These are phyloP conservation scores for Aureobasidium musti DNA, from an alignment of 2,329 filamentous ascomycete genomes.

Conservation along the genomic window DNA sequence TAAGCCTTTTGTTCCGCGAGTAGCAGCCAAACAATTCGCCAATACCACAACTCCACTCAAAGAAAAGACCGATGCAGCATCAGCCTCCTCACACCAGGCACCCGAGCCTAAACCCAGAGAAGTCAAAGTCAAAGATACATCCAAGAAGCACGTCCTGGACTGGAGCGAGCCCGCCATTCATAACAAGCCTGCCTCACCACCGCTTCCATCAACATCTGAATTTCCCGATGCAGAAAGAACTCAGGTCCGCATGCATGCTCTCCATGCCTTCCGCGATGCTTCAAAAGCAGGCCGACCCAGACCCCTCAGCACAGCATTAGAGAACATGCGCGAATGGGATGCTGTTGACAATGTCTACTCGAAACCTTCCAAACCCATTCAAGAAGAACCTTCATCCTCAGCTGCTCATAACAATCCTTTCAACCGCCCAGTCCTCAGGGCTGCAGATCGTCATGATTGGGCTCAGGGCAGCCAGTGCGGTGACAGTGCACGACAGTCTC, in stretches of 20 bases:
- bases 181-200: slow-evolving; percentile 15
- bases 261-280: slow-evolving; percentile 18
- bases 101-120: slow-evolving; percentile 7
- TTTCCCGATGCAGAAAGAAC: slow-evolving; percentile 18
- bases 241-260: slow-evolving; percentile 14
- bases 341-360: slow-evolving; percentile 13
- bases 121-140: slow-evolving; percentile 3
- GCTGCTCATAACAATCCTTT: not conserved
- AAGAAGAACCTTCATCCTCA: not conserved
- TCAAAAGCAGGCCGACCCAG: slow-evolving; percentile 11
- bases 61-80: slow-evolving; percentile 1
- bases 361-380: not conserved
- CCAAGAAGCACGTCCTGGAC: slow-evolving; percentile 22
- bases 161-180: slow-evolving; percentile 24
- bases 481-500: slow-evolving; percentile 20
- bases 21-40: slow-evolving; percentile 27
- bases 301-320: slow-evolving; percentile 31
- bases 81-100: not conserved
- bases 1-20: slow-evolving; percentile 16
- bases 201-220: not conserved
- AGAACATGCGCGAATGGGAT: slow-evolving; percentile 30
- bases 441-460: slow-evolving; percentile 30
- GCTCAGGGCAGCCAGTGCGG: slow-evolving; percentile 29
- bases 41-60: slow-evolving; percentile 15
- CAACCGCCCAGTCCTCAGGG: not conserved